Evolutionary conservation across 2,329 filamentous ascomycete species (phyloP), one percentile per base, ranked within the genome.

Genomic region (Talaromyces verruculosus): DNA sequence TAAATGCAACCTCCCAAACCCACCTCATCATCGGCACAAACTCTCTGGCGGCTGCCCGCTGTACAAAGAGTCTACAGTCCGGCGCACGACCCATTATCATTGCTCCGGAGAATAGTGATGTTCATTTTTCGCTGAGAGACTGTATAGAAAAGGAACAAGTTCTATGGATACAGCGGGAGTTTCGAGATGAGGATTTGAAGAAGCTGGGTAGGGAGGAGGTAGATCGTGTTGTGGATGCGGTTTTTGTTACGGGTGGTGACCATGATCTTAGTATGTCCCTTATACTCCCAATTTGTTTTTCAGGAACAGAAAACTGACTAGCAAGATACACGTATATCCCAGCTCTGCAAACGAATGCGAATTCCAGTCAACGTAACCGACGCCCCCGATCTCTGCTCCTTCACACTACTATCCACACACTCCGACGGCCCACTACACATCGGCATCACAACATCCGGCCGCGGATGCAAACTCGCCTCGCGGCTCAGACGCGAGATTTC

Each of bases 351-450:
- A 67, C 85, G 89, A 57, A 84, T 93, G 68, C 88, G 95, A 53
- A 95, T 99, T 71, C 94, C 94, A 37, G 85, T 99, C 75, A 99
- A 99, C 78, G 92, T 98, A 30, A 87, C 92, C 67, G 95, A 99
- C 80, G 87, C 91, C 0, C 91, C 94, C 0, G 84, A 87, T 39
- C 88, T 98, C 17, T 97, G 93, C 81, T 91, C 92, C 30, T 97
- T 99, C 77, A 90, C 91, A 5, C 84, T 99, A 62, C 87, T 98
- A 55, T 95, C 93, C 28, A 96, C 92, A 7, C 89, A 98, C 77
- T 88, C 87, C 64, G 93, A 97, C 73, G 95, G 95, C 0, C 94
- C 95, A 10, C 84, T 99, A 47, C 95, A 98, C 76, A 90, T 99
- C 67, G 95, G 95, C 68, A 91, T 99, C 66, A 98, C 95, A 2